These are phyloP conservation scores for Lachnellula arida DNA, from an alignment of 2,329 filamentous ascomycete genomes.

Conservation along the genomic window DNA sequence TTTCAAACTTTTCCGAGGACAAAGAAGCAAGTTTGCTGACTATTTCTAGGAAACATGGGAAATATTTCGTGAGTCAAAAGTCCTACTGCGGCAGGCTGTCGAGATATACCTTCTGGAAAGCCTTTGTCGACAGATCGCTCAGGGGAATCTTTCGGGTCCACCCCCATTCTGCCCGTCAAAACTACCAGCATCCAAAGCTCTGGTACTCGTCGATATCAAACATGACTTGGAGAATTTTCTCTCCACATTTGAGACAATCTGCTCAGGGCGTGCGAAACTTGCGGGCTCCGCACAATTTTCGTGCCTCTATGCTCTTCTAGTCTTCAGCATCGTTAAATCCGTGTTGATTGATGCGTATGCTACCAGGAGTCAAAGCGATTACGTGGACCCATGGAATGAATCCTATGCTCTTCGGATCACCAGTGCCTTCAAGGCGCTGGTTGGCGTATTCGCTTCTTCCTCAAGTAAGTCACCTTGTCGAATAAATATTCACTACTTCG, in stretches of 20 bases:
- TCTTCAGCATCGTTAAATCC: constrained; percentile 17
- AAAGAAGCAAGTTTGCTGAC: neutral
- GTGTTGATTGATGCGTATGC: constrained; percentile 23
- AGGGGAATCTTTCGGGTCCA: constrained; percentile 9
- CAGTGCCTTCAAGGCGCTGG: constrained; percentile 19
- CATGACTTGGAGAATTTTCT: constrained; percentile 18
- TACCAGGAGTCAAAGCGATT: constrained; percentile 11
- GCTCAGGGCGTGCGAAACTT: constrained; percentile 17
- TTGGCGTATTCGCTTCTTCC: constrained; percentile 21
- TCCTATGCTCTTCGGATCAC: constrained; percentile 13
- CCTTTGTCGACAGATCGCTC: constrained; percentile 19
- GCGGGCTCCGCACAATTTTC: constrained; percentile 15
- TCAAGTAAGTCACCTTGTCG: constrained; percentile 6
- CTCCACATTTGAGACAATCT: constrained; percentile 15
- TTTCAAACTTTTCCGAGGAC: neutral
- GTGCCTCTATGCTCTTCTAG: constrained; percentile 19
- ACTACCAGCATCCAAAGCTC: constrained; percentile 16
- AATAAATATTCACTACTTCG: no score
- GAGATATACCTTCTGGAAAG: constrained; percentile 22
- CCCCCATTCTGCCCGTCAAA: constrained; percentile 14
- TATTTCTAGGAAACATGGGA: constrained; percentile 15
- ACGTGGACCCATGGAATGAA: constrained; percentile 14
- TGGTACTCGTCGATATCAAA: constrained; percentile 20
- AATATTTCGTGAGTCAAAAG: constrained; percentile 15
- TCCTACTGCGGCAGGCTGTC: constrained; percentile 20